phyloP scores from a whole-genome alignment of 768 basidiomycete species.

The Lactarius sp. region DNA sequence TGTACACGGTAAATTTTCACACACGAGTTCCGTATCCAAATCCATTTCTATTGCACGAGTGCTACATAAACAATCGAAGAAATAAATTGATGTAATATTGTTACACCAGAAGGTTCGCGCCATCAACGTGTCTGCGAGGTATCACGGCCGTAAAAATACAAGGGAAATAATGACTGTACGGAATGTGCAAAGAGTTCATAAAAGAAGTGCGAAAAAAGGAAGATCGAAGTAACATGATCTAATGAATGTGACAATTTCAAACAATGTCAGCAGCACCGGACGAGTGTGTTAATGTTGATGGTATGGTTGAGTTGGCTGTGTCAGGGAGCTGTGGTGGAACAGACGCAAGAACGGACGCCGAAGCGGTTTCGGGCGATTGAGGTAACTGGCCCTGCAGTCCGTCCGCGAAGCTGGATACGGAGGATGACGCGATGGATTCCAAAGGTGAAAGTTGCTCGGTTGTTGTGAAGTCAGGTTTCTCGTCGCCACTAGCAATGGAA shows the following conservation, averaged over 20 bases:
- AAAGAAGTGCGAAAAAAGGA: background rate
- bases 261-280: conserved; percentile 4
- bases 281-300: background rate
- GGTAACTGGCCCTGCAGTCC: background rate
- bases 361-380: background rate
- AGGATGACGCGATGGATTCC: conserved; percentile 7
- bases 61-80: conserved; percentile 6
- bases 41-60: conserved; percentile 1
- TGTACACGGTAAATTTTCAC: background rate
- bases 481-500: conserved; percentile 1
- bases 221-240: background rate
- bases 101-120: conserved; percentile 2
- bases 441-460: conserved; percentile 6
- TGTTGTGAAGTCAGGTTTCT: conserved; percentile 13
- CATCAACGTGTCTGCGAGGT: background rate
- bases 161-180: background rate
- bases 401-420: background rate
- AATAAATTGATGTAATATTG: conserved; percentile 1
- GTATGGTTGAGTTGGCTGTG: background rate
- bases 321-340: conserved; percentile 1
- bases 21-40: background rate
- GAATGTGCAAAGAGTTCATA: background rate
- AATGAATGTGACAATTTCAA: background rate
- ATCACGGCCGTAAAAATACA: conserved; percentile 17
- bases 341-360: background rate